Conservation (phyloP, 1,284 basidiomycete genomes). For the Ustilago tritici region DNA sequence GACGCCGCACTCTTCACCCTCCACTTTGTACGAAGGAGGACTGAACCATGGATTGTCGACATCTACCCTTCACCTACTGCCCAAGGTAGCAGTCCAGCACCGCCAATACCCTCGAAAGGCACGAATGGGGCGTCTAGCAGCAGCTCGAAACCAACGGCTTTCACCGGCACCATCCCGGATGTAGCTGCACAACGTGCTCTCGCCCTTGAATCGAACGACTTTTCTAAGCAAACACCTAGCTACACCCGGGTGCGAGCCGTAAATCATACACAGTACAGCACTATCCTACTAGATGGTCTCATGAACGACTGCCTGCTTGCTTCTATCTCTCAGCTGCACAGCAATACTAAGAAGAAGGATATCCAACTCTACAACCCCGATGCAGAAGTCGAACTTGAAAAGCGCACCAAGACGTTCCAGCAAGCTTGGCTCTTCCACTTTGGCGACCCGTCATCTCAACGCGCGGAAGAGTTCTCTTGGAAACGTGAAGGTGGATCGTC, state of each 20-base stretch:
- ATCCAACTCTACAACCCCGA: constrained; percentile 82
- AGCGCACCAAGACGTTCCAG: constrained; percentile 78
- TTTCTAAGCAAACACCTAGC: constrained; percentile 32
- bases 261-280: constrained; percentile 39
- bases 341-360: constrained; percentile 76
- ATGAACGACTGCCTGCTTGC: constrained; percentile 40
- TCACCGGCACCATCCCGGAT: constrained; percentile 43
- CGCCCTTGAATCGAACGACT: constrained; percentile 35
- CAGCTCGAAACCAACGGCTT: constrained; percentile 23
- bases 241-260: constrained; percentile 54
- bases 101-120: constrained; percentile 37
- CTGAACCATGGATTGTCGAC: constrained; percentile 51
- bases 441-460: constrained; percentile 74
- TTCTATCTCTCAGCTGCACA: constrained; percentile 34
- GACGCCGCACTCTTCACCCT: constrained; percentile 56
- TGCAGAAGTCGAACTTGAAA: constrained; percentile 76
- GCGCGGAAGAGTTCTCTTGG: constrained; percentile 59
- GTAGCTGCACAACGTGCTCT: constrained; percentile 28
- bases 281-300: constrained; percentile 51
- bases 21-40: constrained; percentile 39
- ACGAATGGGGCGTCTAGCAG: background rate
- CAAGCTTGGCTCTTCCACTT: constrained; percentile 80
- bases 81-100: constrained; percentile 2
- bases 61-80: constrained; percentile 30
- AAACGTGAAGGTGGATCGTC: constrained; percentile 58